Conservation (phyloP, 2,329 filamentous ascomycete species). For the Microascus cirrosus region DNA sequence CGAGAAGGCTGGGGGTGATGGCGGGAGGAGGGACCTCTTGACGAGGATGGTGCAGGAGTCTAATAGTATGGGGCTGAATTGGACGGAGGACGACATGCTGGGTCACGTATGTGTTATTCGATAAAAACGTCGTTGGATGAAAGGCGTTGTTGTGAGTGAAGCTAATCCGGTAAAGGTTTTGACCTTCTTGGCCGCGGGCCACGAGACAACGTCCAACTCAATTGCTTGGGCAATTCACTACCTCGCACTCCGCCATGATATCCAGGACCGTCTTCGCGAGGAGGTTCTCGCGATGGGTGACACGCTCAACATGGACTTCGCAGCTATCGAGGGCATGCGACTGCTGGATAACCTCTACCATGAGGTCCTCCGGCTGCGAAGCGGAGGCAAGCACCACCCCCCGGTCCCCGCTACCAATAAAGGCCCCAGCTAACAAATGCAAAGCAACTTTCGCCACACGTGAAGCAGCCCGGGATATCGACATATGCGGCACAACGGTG, state of each 20-base stretch:
- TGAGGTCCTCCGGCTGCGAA: constrained; percentile 28
- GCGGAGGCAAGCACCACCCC: constrained; percentile 16
- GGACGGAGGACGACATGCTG: constrained; percentile 14
- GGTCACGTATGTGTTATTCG: not conserved
- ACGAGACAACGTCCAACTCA: constrained; percentile 29
- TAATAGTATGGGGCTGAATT: constrained; percentile 9
- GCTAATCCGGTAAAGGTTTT: constrained; percentile 20
- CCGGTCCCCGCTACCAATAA: not conserved
- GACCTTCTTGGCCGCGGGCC: constrained; percentile 30
- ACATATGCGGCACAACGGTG: constrained; percentile 19
- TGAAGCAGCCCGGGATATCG: constrained; percentile 18
- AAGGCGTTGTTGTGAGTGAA: not conserved
- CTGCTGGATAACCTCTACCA: constrained; percentile 28
- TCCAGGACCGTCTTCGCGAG: constrained; percentile 24
- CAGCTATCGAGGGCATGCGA: constrained; percentile 19
- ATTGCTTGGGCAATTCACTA: constrained; percentile 29
- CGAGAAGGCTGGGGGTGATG: not conserved
- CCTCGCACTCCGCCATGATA: constrained; percentile 19
- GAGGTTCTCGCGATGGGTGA: constrained; percentile 20
- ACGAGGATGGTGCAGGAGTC: constrained; percentile 17
- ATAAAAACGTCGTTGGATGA: not conserved
- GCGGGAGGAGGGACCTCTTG: constrained; percentile 1
- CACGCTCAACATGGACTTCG: constrained; percentile 7
- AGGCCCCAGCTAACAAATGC: constrained; percentile 4
- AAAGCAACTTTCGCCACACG: constrained; percentile 19